phyloP scores from a whole-genome alignment of 495 filamentous ascomycete genomes.

The Penicillium coprophilum region DNA sequence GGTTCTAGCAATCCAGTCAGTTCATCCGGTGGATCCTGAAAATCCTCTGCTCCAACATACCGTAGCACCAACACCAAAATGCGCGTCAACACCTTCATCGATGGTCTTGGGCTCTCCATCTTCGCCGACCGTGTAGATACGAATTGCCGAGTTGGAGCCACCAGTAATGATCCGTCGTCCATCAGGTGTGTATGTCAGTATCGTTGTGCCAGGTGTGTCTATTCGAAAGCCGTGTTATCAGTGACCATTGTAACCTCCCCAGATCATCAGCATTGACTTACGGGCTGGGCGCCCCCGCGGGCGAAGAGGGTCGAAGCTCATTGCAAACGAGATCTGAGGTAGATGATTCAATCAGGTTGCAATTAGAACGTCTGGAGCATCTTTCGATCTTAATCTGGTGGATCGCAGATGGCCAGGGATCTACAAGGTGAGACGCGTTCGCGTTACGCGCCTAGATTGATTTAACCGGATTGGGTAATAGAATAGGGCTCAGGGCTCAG shows the following conservation, averaged over 20 bases:
- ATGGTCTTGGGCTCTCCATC: conserved; percentile 89
- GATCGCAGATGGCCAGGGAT: conserved; percentile 16
- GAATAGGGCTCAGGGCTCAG: conserved; percentile 45
- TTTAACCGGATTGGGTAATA: conserved; percentile 30
- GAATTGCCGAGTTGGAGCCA: conserved; percentile 85
- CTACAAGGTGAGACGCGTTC: conserved; percentile 26
- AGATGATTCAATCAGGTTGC: neutral
- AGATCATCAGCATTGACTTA: conserved; percentile 25
- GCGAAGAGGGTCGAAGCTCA: conserved; percentile 43
- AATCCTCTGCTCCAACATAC: conserved; percentile 43
- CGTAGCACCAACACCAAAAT: conserved; percentile 70
- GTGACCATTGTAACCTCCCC: neutral
- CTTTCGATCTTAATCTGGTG: conserved; percentile 11
- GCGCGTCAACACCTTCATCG: conserved; percentile 81
- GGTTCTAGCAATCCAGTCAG: conserved; percentile 50
- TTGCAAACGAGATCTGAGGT: conserved; percentile 15
- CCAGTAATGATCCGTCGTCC: conserved; percentile 74
- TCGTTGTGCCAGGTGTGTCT: conserved; percentile 70
- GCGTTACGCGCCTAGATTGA: conserved; percentile 29
- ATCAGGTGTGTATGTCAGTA: conserved; percentile 66
- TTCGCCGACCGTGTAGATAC: conserved; percentile 84
- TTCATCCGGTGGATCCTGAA: neutral
- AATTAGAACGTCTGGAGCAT: conserved; percentile 14
- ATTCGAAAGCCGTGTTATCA: conserved; percentile 16
- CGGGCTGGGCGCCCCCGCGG: conserved; percentile 48